phyloP scores from a whole-genome alignment of 768 basidiomycete species.

The Hygrophorus pudorinus region DNA sequence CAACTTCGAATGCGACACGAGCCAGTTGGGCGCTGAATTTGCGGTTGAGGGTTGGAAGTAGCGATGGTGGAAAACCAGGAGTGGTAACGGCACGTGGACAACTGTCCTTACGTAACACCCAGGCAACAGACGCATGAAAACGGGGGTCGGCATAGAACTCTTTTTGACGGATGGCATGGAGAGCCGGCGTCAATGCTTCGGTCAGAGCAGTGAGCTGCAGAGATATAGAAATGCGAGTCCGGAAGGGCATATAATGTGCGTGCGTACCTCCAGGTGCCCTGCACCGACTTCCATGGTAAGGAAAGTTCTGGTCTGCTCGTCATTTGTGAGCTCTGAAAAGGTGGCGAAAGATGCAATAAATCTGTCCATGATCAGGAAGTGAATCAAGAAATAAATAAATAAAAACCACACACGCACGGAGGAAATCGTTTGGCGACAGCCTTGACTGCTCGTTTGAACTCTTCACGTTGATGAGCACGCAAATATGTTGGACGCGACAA shows the following conservation, averaged over 20 bases:
- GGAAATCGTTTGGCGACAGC: constrained; percentile 33
- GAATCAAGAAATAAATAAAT: constrained; percentile 3
- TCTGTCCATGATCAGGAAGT: constrained; percentile 30
- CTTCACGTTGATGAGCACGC: constrained; percentile 69
- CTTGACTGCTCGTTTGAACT: constrained; percentile 54
- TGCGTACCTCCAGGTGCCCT: constrained; percentile 62
- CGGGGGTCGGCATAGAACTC: constrained; percentile 72
- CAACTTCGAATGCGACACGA: constrained; percentile 41
- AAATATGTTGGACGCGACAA: constrained; percentile 76
- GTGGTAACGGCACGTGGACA: constrained; percentile 26
- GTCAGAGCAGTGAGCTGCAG: constrained; percentile 51
- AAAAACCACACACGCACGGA: constrained; percentile 29
- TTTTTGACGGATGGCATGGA: constrained; percentile 58
- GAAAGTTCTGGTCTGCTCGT: constrained; percentile 75
- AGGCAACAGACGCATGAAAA: constrained; percentile 86
- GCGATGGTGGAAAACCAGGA: constrained; percentile 35
- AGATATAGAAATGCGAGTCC: constrained; percentile 1
- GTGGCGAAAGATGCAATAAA: constrained; percentile 65
- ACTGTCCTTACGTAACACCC: constrained; percentile 71
- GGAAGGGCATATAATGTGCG: constrained; percentile 1
- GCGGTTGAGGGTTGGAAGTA: constrained; percentile 41
- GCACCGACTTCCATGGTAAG: constrained; percentile 76
- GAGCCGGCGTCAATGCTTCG: constrained; percentile 44
- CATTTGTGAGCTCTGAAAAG: constrained; percentile 65
- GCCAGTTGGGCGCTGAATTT: constrained; percentile 33